phyloP scores from a whole-genome alignment of 2,329 filamentous ascomycete species.

The Penicillium sp. region DNA sequence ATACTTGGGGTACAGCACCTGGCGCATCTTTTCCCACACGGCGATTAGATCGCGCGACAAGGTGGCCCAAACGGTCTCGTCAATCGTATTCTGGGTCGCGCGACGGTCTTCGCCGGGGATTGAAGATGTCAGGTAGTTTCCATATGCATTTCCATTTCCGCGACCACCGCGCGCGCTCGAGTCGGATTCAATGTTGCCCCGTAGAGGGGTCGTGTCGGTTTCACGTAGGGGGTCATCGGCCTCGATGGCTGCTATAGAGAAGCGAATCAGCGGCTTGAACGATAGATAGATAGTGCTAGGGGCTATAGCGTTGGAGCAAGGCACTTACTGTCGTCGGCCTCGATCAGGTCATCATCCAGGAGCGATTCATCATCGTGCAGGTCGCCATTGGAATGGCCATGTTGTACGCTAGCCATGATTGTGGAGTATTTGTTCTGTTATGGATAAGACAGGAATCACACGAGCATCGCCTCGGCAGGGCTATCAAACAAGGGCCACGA shows the following conservation, averaged over 20 bases:
- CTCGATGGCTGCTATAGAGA: conserved; percentile 59
- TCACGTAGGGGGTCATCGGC: conserved; percentile 77
- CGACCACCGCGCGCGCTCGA: conserved; percentile 40
- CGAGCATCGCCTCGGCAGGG: conserved; percentile 13
- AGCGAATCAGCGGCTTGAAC: neutral
- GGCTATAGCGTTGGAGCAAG: neutral
- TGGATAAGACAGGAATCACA: conserved; percentile 10
- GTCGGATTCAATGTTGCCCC: conserved; percentile 70
- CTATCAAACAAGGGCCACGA: conserved; percentile 4
- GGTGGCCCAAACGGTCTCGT: conserved; percentile 97
- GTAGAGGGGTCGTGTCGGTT: conserved; percentile 68
- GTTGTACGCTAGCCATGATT: conserved; percentile 37
- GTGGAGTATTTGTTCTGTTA: conserved; percentile 1
- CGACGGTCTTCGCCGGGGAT: conserved; percentile 90
- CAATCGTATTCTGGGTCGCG: conserved; percentile 86
- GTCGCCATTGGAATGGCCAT: conserved; percentile 50
- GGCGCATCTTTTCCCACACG: conserved; percentile 96
- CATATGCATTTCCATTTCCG: conserved; percentile 59
- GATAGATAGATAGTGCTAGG: conserved; percentile 1
- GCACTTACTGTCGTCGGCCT: conserved; percentile 66
- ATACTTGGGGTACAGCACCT: conserved; percentile 94
- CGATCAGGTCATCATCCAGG: conserved; percentile 67
- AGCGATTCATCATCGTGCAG: conserved; percentile 57
- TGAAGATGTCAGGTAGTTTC: conserved; percentile 77
- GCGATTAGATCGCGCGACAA: conserved; percentile 83